Conservation (phyloP, 768 basidiomycete species). For the Crassisporium funariophilum region DNA sequence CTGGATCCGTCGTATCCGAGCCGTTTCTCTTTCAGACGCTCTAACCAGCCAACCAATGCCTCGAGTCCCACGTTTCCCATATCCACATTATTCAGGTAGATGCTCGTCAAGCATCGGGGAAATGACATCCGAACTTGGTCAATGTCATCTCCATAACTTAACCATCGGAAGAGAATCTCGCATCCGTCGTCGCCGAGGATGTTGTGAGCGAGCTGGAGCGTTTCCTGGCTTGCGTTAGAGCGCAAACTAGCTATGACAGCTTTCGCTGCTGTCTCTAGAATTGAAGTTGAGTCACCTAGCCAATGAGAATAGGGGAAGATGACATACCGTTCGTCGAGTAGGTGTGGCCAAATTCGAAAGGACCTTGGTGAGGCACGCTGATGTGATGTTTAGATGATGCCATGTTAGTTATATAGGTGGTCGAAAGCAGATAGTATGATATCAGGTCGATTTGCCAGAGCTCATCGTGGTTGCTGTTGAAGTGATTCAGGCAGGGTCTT, state of each 20-base stretch:
- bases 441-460: too few species aligned
- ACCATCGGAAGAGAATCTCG: conserved; percentile 8
- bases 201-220: conserved; percentile 1
- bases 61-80: conserved; percentile 16
- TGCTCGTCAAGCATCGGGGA: conserved; percentile 8
- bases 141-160: neutral
- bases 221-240: neutral
- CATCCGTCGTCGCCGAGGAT: conserved; percentile 4
- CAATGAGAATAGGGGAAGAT: neutral
- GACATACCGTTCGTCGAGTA: too few species aligned
- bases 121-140: neutral
- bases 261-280: neutral
- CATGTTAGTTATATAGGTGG: too few species aligned
- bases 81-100: conserved; percentile 12
- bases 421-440: too few species aligned
- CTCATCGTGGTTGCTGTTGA: too few species aligned
- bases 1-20: too few species aligned
- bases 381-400: too few species aligned
- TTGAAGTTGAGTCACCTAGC: neutral
- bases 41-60: conserved; percentile 15
- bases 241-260: neutral
- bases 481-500: too few species aligned
- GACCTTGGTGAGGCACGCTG: too few species aligned
- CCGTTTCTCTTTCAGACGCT: conserved; percentile 6
- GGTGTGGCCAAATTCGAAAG: too few species aligned